Percentiles rank a stretch among this genome's conserved stretches.
These are phyloP conservation scores for Solanum rostratum DNA, from an alignment of 257 asterid species.

Conservation along the genomic window DNA sequence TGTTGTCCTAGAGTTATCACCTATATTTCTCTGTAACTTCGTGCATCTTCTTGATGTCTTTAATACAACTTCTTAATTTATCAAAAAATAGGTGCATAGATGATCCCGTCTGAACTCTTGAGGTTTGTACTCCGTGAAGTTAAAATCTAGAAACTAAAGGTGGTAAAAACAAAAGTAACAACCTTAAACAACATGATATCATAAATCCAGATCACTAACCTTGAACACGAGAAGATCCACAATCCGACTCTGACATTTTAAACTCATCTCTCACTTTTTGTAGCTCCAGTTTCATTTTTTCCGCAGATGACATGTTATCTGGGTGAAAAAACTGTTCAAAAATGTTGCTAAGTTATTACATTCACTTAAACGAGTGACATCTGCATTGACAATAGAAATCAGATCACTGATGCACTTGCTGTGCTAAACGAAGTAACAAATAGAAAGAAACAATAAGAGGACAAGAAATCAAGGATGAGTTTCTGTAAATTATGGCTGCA, in stretches of 20 bases:
- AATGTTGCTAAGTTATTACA: neutral
- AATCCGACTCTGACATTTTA: slow-evolving; percentile 84
- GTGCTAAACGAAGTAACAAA: neutral
- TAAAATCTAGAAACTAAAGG: neutral
- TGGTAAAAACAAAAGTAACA: neutral
- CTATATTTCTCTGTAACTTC: too few relatives aligned
- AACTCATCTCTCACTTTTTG: slow-evolving; percentile 77
- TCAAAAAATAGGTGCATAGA: too few relatives aligned
- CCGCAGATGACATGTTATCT: slow-evolving; percentile 82
- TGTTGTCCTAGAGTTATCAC: too few relatives aligned
- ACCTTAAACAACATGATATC: neutral
- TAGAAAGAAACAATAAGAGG: neutral
- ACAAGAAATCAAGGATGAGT: neutral
- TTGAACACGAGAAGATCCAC: slow-evolving; percentile 96
- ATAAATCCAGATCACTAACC: slow-evolving; percentile 28
- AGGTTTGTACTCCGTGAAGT: neutral
- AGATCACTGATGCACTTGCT: neutral
- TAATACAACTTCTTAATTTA: too few relatives aligned
- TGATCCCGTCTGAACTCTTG: neutral
- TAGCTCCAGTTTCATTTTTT: slow-evolving; percentile 83
- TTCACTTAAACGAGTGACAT: neutral
- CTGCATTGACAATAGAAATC: neutral
- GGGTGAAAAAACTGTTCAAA: slow-evolving; percentile 70
- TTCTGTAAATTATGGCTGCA: neutral
- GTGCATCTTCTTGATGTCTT: too few relatives aligned